Evolutionary conservation across 371 early-diverging fungal genomes (phyloP), one percentile per base, ranked within the genome.

Genomic region (Rhizopus arrhizus): DNA sequence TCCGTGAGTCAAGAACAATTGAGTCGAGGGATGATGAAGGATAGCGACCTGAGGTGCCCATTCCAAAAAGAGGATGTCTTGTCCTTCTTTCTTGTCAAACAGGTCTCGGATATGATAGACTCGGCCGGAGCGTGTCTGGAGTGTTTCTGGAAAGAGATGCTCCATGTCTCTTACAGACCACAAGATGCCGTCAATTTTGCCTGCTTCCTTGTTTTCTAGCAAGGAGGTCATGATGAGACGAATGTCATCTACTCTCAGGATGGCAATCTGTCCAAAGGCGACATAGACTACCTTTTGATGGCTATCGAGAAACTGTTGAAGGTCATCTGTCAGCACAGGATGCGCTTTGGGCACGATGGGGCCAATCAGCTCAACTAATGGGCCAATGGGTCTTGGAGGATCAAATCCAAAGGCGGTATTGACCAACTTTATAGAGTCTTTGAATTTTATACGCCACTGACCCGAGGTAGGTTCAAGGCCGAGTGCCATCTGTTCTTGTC

Each of bases 21-120:
- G 22, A 3, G 68, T 67, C 2, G 72, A 61, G 5, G 65, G 53
- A 43, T 81, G 78, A 0, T 58, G 45, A 4, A 81, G 65, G 29
- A 78, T 68, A n/a, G 76, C 67, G 32, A 67, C 58, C 34, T 81
- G 81, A 16, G 78, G 78, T 4, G 74, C 71, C 77, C 81, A 73
- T 6, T 58, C 11, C 0, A 60, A 13, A 41, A 60, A 58, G 12
- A 34, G 13, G 29, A 64, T 53, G 33, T 68, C 29, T 16, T 40
- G 52, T 36, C 54, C 13, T 28, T 53, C 12, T 61, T 7, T 43
- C 29, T 38, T 47, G 43, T 29, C 28, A 61, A 4, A 56, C 38
- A 47, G 36, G 29, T 10, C 59, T 8, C 45, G 15, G 3, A 47
- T 48, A 11, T 40, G 5, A 46, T 64, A 42, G n/a, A 45, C 46